A percentile compares a stretch with the other conserved stretches of the same genome.
Conservation (phyloP, 208 protist genomes). For the Acanthamoeba sp. region DNA sequence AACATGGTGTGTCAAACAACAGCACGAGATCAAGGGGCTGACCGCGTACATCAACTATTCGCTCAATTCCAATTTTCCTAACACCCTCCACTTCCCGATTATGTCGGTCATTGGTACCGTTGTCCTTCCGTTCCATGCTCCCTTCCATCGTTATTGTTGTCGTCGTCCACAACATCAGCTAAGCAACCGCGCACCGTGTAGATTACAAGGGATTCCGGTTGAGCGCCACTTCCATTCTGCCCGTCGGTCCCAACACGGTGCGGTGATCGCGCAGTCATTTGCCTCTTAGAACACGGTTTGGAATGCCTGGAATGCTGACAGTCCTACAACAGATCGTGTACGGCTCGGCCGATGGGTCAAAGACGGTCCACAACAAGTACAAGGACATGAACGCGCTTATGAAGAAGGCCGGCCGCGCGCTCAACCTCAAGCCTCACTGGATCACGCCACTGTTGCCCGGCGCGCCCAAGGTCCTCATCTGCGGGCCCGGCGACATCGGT, state of each 20-base stretch:
- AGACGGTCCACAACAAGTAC: conserved; percentile 56
- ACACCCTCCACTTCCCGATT: conserved; percentile 31
- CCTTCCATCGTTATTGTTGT: not conserved
- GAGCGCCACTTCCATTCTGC: conserved; percentile 32
- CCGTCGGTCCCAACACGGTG: conserved; percentile 22
- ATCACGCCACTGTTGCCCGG: not conserved
- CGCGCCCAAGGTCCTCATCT: conserved; percentile 35
- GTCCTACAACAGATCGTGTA: conserved; percentile 41
- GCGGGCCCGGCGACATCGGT: conserved; percentile 59
- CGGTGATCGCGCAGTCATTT: conserved; percentile 11
- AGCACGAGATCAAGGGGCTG: conserved; percentile 72
- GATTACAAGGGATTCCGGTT: conserved; percentile 58
- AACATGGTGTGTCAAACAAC: too few species aligned
- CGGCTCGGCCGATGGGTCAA: not conserved
- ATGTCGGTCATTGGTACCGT: conserved; percentile 67
- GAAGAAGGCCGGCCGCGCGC: conserved; percentile 54
- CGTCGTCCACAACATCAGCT: too few species aligned
- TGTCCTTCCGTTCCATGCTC: too few species aligned
- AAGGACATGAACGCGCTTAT: conserved; percentile 52
- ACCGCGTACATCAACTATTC: conserved; percentile 69
- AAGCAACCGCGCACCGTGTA: too few species aligned
- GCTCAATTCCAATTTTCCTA: not conserved
- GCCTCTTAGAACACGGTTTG: not conserved
- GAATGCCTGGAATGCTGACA: not conserved
- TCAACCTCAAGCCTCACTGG: conserved; percentile 55